A percentile compares a stretch with the other conserved stretches of the same genome.
Conservation (phyloP, 306 rosid species). For the Trichosanthes cucumerina region DNA sequence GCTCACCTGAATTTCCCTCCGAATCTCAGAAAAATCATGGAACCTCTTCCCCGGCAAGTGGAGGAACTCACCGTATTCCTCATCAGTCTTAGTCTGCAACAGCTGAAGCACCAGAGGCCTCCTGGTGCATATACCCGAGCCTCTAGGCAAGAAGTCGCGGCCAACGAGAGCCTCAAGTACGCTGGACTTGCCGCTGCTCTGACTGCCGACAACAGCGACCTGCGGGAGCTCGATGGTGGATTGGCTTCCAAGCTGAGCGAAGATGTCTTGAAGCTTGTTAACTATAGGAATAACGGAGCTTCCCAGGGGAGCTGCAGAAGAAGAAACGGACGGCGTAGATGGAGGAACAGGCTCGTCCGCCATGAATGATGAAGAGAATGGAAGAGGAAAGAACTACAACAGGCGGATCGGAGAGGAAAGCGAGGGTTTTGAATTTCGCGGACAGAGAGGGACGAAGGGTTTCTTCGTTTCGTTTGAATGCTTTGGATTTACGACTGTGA, state of each 20-base stretch:
- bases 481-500: background rate
- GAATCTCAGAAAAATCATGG: conserved; percentile 21
- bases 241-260: conserved; percentile 16
- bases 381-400: background rate
- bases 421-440: conserved; percentile 7
- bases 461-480: background rate
- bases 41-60: conserved; percentile 29
- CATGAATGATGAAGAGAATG: background rate
- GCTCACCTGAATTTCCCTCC: conserved; percentile 27
- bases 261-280: conserved; percentile 27
- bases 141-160: conserved; percentile 33
- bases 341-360: conserved; percentile 14
- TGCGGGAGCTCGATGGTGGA: conserved; percentile 23
- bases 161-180: conserved; percentile 32
- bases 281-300: conserved; percentile 22
- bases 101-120: conserved; percentile 31
- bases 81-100: conserved; percentile 8
- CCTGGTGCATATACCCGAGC: conserved; percentile 27
- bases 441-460: background rate
- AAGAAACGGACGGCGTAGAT: conserved; percentile 6
- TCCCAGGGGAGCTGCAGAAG: conserved; percentile 9
- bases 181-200: conserved; percentile 34
- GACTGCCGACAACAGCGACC: conserved; percentile 31
- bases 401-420: background rate
- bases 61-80: conserved; percentile 28